Base-by-base conservation (phyloP, 345 rosid species). In the Populus simonii region DNA sequence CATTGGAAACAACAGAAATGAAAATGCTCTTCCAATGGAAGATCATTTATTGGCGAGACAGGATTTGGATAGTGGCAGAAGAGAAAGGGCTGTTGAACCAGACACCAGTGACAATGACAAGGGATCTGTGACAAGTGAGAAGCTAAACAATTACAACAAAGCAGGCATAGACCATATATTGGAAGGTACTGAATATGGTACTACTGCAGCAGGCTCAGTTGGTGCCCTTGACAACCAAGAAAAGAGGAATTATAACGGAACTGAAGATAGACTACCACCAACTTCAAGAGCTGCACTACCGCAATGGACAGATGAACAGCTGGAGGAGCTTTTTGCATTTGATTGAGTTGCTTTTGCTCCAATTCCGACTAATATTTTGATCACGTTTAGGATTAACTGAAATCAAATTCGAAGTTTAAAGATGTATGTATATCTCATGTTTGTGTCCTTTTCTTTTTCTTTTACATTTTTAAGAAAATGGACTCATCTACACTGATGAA, bases 261-360 rank as follows among this genome's bases (percentile, higher is more conserved):
- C 18, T 12, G 68, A 76, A 63, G 43, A 73, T 65, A 65, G 55
- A 29, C 83, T 76, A 71, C 65, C 70, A 38, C 53, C 73, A 18
- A 43, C 45, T 55, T 79, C 88, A 5, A 80, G 71, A 69, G 77
- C 81, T 77, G 73, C 85, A 57, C 83, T 85, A 51, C 93, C 90
- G 17, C 87, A 86, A 73, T 94, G 98, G 97, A 94, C 98, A 0
- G 96, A 94, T 70, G 97, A 94, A 78, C 98, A 94, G 76, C 84
- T 94, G 66, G 93, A 92, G 77, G 89, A 90, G 85, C 93, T 94
- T 73, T 83, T 90, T 75, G 88, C 81, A 47, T 88, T 85, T 59
- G 98, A 92, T 73, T 88, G 84, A 83, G 63, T 12, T 62, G 68
- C 39, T 70, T 15, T 31, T 41, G 11, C n/a, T 47, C 25, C 43